A percentile compares a stretch with the other conserved stretches of the same genome.
These are phyloP conservation scores for Paracamarosporium sp. DNA, from an alignment of 2,329 filamentous ascomycete species.

Conservation along the genomic window DNA sequence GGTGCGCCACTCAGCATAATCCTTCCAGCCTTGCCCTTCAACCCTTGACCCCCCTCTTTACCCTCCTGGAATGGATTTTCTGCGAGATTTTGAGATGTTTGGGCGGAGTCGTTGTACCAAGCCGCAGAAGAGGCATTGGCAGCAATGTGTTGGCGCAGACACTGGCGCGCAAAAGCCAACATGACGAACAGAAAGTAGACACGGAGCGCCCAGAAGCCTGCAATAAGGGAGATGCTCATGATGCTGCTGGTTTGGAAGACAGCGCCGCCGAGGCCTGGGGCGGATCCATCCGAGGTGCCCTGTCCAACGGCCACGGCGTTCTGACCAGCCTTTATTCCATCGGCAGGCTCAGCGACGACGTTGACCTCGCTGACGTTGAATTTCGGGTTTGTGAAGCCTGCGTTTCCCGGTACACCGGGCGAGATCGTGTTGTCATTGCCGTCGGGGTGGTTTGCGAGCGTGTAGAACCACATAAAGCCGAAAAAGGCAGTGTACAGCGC, in stretches of 20 bases:
- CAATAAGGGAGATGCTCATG: constrained; percentile 80
- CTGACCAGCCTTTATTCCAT: constrained; percentile 56
- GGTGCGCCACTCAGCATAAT: constrained; percentile 76
- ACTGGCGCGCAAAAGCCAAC: constrained; percentile 80
- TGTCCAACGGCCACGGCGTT: constrained; percentile 59
- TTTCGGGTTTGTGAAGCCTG: constrained; percentile 70
- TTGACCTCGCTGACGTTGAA: constrained; percentile 66
- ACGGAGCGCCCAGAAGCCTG: constrained; percentile 74
- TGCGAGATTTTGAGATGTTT: constrained; percentile 55
- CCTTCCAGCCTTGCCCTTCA: constrained; percentile 79
- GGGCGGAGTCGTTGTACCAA: constrained; percentile 48
- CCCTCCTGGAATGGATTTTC: constrained; percentile 74
- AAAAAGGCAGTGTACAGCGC: constrained; percentile 82
- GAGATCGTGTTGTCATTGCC: constrained; percentile 37
- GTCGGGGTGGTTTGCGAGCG: constrained; percentile 64
- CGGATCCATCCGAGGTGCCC: constrained; percentile 43
- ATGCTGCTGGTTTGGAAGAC: constrained; percentile 71
- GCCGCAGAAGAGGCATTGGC: constrained; percentile 51
- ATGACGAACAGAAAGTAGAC: constrained; percentile 86
- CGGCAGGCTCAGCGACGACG: constrained; percentile 57
- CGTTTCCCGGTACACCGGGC: constrained; percentile 65
- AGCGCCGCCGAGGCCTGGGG: constrained; percentile 64
- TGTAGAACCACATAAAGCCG: constrained; percentile 83
- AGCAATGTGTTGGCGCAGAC: constrained; percentile 72
- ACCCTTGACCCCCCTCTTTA: constrained; percentile 78